Evolutionary conservation across 108 stramenopile species (phyloP).

Genomic region (Seminavis robusta): DNA sequence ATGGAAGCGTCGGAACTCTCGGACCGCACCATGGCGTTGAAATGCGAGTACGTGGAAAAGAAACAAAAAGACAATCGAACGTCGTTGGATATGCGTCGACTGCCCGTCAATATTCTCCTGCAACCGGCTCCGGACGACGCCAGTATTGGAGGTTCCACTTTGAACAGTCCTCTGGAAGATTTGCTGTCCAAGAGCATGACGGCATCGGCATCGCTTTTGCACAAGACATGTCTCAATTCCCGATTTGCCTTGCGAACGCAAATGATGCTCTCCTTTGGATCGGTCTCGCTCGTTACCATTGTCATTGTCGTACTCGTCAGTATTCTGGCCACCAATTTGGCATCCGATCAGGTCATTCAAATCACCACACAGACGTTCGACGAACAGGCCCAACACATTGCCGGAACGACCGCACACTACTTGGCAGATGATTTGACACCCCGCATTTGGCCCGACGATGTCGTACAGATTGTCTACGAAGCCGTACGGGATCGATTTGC

Average conservation of each 20-base stretch:
- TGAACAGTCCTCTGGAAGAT: too few species aligned
- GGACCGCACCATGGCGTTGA: too few species aligned
- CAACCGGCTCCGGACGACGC: too few species aligned
- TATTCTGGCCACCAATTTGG: constrained; percentile 11
- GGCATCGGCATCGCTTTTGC: too few species aligned
- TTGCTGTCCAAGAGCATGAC: too few species aligned
- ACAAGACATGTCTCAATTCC: constrained; percentile 23
- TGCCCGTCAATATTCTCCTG: constrained; percentile 10
- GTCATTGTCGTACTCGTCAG: constrained; percentile 25
- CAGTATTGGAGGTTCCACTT: too few species aligned
- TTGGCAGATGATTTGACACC: too few species aligned
- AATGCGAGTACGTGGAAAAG: neutral
- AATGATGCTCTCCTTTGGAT: constrained; percentile 46
- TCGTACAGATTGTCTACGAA: constrained; percentile 23
- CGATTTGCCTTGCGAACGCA: constrained; percentile 33
- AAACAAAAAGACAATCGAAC: neutral
- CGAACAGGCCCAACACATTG: constrained; percentile 11
- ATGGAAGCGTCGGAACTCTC: too few species aligned
- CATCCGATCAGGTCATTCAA: constrained; percentile 24
- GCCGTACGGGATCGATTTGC: constrained; percentile 40
- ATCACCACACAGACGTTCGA: constrained; percentile 11
- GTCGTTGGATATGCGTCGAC: constrained; percentile 20
- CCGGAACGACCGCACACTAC: constrained; percentile 3
- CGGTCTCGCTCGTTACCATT: constrained; percentile 25
- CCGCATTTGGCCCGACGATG: too few species aligned